Evolutionary conservation across 306 rosid species (phyloP).

Genomic region (Myrica gale): DNA sequence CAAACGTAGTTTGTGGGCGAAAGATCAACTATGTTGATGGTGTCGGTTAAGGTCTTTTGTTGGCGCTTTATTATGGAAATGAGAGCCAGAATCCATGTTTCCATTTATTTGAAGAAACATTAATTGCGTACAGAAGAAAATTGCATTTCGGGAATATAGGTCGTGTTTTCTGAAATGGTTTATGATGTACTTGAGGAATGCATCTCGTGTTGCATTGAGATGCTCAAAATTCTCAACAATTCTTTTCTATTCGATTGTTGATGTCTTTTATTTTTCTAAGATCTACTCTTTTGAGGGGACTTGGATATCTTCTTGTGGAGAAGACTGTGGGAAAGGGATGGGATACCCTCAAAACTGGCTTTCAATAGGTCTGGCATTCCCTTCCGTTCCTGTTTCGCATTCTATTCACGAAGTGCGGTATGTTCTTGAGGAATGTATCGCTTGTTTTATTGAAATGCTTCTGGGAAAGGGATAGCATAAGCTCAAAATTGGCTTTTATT

Average conservation of each 20-base stretch:
- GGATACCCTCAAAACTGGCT: not conserved
- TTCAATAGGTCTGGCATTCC: not conserved
- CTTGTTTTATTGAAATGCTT: no score
- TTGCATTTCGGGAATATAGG: not conserved
- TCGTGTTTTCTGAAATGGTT: not conserved
- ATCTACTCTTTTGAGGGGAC: not conserved
- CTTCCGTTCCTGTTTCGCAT: not conserved
- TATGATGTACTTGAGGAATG: not conserved
- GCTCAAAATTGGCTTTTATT: no score
- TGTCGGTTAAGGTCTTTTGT: not conserved
- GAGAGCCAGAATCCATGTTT: not conserved
- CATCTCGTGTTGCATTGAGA: not conserved
- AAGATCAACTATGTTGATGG: not conserved
- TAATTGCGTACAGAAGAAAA: not conserved
- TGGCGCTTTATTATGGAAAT: not conserved
- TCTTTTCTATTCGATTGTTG: not conserved
- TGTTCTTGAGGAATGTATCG: no score
- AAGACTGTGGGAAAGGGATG: not conserved
- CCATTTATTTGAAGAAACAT: not conserved
- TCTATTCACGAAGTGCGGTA: conserved; percentile 1
- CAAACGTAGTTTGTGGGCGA: not conserved
- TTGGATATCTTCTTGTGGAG: not conserved
- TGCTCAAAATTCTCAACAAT: not conserved
- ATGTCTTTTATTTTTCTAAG: not conserved
- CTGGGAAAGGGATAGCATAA: no score